phyloP scores from a whole-genome alignment of 2,329 filamentous ascomycete genomes.

The Cercospora sp. region DNA sequence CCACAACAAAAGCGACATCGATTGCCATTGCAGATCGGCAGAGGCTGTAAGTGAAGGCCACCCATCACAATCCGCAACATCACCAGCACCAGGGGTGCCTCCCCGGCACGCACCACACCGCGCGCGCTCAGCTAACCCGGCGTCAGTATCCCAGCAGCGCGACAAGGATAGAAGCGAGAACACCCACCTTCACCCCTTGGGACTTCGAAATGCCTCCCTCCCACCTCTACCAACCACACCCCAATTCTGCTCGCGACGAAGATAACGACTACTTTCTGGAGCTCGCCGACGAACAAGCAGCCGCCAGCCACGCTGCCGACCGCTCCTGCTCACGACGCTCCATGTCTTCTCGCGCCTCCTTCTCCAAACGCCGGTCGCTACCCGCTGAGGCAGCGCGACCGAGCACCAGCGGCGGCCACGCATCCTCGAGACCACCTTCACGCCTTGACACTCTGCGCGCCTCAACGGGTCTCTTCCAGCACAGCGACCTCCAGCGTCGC shows the following conservation, averaged over 20 bases:
- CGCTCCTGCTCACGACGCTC: slow-evolving; percentile 6
- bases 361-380: slow-evolving; percentile 21
- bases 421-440: slow-evolving; percentile 23
- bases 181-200: not conserved
- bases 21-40: not conserved
- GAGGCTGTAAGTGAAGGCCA: not conserved
- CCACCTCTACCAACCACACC: not conserved
- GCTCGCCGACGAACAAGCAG: slow-evolving; percentile 30
- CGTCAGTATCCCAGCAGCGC: too few relatives aligned
- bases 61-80: slow-evolving; percentile 1
- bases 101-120: not conserved
- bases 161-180: not conserved
- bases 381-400: slow-evolving; percentile 7
- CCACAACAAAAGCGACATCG: not conserved
- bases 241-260: slow-evolving; percentile 12
- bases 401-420: slow-evolving; percentile 9
- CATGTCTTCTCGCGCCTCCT: slow-evolving; percentile 16
- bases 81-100: not conserved
- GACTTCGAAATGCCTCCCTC: not conserved
- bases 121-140: too few relatives aligned
- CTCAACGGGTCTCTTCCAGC: slow-evolving; percentile 27
- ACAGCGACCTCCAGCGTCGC: not conserved
- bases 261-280: slow-evolving; percentile 33
- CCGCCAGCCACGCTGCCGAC: slow-evolving; percentile 49
- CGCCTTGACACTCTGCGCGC: slow-evolving; percentile 24